Conservation (phyloP, 1,139 yeast species). For the Geotrichum bryndzae region DNA sequence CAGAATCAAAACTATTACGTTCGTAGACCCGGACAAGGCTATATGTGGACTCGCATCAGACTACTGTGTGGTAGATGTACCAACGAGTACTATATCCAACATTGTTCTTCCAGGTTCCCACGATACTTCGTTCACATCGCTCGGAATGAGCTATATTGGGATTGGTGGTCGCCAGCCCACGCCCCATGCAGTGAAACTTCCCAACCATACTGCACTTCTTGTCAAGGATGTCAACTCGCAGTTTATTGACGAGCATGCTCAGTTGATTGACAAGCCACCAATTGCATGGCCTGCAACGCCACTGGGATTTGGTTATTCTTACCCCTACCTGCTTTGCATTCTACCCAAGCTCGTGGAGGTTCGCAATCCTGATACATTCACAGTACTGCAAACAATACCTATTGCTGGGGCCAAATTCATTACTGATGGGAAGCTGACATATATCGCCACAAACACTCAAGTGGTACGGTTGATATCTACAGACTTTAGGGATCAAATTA, state of each 20-base stretch:
- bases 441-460: conserved; percentile 27
- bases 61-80: conserved; percentile 26
- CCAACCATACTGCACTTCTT: conserved; percentile 24
- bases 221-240: conserved; percentile 26
- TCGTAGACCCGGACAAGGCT: conserved; percentile 34
- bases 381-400: conserved; percentile 25
- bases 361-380: conserved; percentile 32
- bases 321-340: conserved; percentile 34
- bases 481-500: conserved; percentile 33
- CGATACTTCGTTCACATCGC: neutral
- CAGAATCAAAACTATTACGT: conserved; percentile 34
- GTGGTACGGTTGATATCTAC: conserved; percentile 27
- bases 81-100: conserved; percentile 15
- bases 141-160: conserved; percentile 24
- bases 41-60: conserved; percentile 34
- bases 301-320: conserved; percentile 27
- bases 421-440: conserved; percentile 23
- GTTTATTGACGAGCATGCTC: conserved; percentile 24
- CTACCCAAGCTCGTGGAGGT: conserved; percentile 26
- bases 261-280: conserved; percentile 22
- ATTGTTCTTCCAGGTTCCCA: neutral
- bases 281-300: conserved; percentile 26
- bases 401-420: conserved; percentile 24
- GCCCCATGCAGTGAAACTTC: conserved; percentile 20
- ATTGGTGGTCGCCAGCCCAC: conserved; percentile 21